Evolutionary conservation across 805 yeast species (phyloP), one percentile per base, ranked within the genome.

Genomic region (Candida chilensis): DNA sequence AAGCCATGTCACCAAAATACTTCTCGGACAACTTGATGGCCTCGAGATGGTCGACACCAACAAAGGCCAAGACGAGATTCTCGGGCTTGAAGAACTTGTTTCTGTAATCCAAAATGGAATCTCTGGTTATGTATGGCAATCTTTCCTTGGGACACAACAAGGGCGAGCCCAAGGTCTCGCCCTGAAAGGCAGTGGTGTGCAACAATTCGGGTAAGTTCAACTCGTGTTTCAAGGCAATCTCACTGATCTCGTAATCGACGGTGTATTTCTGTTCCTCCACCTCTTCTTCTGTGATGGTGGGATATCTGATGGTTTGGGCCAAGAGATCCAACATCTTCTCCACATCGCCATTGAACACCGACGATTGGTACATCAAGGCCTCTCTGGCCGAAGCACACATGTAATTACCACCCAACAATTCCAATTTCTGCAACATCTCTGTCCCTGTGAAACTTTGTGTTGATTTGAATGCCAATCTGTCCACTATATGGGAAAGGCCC

Each of bases 351-450:
- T 88, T 88, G 67, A 92, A 90, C 1, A 87, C 95, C 3, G 95
- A 79, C 1, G 96, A 94, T 55, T 92, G 97, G 54, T 92, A 92
- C 59, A 90, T 74, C 62, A 90, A 68, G 4, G 94, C 72, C 53
- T 92, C 98, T 47, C 98, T 69, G 5, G 94, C 83, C 0, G 95
- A 81, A 1, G 94, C 80, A 47, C 95, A 83, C 75, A 85, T 88
- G 55, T 82, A 87, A 52, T 87, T 90, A 10, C 97, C 98, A 29
- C 98, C 98, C 34, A 92, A 54, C 21, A 73, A 64, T 34, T 86
- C 87, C 37, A 92, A 60, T 14, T 68, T 69, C 39, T 80, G 80
- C 40, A 83, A 67, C 85, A 92, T 83, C 30, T 79, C 69, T 26
- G 66, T 57, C 3, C 85, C 88, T 2, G 71, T 44, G 34, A 67